phyloP scores from a whole-genome alignment of 73 alveolate genomes.

The Paramecium pentaurelia region DNA sequence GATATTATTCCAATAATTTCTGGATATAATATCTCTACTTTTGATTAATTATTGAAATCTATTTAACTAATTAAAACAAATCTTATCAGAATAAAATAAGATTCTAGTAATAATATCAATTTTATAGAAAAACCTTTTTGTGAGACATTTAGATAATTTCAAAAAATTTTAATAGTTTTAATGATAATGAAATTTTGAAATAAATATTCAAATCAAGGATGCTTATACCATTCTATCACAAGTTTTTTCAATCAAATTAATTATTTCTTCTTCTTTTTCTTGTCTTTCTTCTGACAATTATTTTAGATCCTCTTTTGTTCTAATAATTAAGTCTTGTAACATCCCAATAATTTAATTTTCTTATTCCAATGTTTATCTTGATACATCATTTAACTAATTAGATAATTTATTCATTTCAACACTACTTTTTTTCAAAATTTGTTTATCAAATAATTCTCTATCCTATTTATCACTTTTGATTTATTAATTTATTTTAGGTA shows the following conservation, averaged over 20 bases:
- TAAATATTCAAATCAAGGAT: background rate
- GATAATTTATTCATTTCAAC: background rate
- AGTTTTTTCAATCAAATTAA: background rate
- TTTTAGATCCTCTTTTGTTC: background rate
- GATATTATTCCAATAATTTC: background rate
- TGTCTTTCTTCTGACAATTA: background rate
- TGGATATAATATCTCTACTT: background rate
- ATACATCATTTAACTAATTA: background rate
- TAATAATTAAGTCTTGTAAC: background rate
- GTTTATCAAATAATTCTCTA: background rate
- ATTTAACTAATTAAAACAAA: background rate
- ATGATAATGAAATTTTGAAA: background rate
- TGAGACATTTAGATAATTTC: too few relatives aligned
- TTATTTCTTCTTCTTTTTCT: background rate
- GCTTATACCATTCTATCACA: slow-evolving; percentile 23
- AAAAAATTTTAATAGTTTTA: too few relatives aligned
- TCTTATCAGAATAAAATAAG: too few relatives aligned
- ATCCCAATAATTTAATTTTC: background rate
- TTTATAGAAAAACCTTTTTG: too few relatives aligned
- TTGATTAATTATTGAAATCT: too few relatives aligned
- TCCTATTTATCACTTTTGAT: background rate
- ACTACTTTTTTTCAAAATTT: background rate
- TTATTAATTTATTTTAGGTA: background rate
- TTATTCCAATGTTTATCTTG: background rate
- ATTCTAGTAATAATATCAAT: too few relatives aligned